Conservation (phyloP, 1,139 yeast species). For the Pneumocystis jirovecii region DNA sequence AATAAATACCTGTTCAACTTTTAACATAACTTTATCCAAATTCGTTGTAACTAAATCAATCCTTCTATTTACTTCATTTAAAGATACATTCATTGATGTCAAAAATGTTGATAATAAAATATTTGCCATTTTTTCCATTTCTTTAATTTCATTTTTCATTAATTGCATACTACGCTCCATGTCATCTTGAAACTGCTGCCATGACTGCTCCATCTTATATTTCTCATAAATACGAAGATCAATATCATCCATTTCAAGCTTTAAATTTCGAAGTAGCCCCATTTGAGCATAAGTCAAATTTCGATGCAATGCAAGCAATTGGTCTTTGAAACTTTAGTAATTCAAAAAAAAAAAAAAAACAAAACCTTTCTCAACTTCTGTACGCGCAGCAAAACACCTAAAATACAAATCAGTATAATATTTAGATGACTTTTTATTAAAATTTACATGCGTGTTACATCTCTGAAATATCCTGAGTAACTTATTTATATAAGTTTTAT, state of each 20-base stretch:
- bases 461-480: slow-evolving; percentile 10
- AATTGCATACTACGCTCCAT: background rate
- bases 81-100: background rate
- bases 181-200: background rate
- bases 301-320: background rate
- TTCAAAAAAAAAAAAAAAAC: background rate
- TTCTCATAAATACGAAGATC: background rate
- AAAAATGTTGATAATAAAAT: background rate
- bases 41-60: background rate
- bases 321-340: background rate
- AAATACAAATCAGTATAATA: background rate
- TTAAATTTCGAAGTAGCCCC: background rate
- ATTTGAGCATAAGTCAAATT: background rate
- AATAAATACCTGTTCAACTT: background rate
- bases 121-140: background rate
- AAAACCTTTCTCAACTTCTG: background rate
- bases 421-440: background rate
- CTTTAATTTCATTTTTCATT: background rate
- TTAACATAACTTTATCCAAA: background rate
- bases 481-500: slow-evolving; percentile 4
- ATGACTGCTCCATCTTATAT: background rate
- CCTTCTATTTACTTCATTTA: background rate
- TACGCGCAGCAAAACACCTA: background rate
- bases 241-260: background rate
- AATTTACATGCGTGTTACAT: slow-evolving; percentile 1